Conservation (phyloP, 164 flowering plant species). For the Stephania cephalantha region DNA sequence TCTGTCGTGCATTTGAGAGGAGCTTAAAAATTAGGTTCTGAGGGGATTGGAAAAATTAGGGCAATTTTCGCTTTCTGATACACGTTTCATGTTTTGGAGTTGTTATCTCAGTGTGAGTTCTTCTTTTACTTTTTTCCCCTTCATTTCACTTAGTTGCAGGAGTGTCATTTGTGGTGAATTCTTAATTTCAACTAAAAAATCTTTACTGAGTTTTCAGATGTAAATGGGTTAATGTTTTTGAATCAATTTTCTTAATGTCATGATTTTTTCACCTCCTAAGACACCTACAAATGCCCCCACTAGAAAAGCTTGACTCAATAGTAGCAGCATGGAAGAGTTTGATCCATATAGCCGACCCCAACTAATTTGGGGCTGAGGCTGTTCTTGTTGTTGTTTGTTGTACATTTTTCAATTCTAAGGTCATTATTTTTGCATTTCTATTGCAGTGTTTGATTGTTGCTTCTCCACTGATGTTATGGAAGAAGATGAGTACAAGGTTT, state of each 20-base stretch:
- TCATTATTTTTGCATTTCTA: background rate
- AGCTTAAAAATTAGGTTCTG: too few relatives aligned
- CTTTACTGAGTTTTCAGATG: too few relatives aligned
- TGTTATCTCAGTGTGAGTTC: too few relatives aligned
- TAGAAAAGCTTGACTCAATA: background rate
- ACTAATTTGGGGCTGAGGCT: background rate
- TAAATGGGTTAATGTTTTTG: too few relatives aligned
- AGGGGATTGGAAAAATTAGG: background rate
- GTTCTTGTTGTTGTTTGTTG: background rate
- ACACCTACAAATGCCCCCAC: background rate
- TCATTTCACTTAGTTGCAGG: too few relatives aligned
- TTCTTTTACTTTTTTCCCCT: too few relatives aligned
- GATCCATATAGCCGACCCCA: background rate
- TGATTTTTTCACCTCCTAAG: background rate
- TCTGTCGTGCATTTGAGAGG: background rate
- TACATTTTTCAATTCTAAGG: background rate
- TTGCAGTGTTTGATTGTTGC: slow-evolving; percentile 91
- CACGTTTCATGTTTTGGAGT: background rate
- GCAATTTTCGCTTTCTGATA: background rate
- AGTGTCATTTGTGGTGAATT: too few relatives aligned
- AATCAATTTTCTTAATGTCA: background rate
- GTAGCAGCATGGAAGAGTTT: background rate
- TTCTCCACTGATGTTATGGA: slow-evolving; percentile 79
- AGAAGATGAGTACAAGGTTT: slow-evolving; percentile 76
- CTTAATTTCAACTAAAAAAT: too few relatives aligned